Conservation (phyloP, 805 yeast species). For the Lipomyces sp. region DNA sequence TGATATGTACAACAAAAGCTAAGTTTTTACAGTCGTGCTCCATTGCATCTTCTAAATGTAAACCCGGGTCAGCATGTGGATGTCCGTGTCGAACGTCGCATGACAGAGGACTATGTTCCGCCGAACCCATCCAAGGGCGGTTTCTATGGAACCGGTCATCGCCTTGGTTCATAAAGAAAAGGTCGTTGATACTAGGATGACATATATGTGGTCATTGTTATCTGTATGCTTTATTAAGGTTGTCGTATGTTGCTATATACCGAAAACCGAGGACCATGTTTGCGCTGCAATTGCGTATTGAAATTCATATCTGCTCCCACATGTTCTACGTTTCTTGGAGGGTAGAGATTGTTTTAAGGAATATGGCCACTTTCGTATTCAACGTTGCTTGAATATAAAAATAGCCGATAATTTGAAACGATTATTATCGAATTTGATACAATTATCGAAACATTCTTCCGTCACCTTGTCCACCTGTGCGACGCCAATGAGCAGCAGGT, state of each 20-base stretch:
- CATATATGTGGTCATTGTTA: neutral
- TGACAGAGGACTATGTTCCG: constrained; percentile 80
- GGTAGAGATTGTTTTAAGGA: neutral
- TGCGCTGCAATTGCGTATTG: neutral
- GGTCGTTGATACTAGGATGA: neutral
- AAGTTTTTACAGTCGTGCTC: constrained; percentile 63
- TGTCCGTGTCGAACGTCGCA: constrained; percentile 77
- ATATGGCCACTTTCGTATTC: no score
- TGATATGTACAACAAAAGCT: neutral
- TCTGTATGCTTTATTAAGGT: neutral
- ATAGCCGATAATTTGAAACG: neutral
- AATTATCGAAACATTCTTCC: constrained; percentile 68
- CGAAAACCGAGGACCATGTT: neutral
- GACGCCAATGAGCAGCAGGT: constrained; percentile 68
- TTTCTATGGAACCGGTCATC: constrained; percentile 76
- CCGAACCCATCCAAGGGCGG: constrained; percentile 66
- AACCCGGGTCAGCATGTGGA: constrained; percentile 92
- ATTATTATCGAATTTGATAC: neutral
- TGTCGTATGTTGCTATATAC: neutral
- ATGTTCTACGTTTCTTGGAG: neutral
- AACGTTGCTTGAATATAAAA: neutral
- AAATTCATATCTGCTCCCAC: neutral
- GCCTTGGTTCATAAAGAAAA: constrained; percentile 67
- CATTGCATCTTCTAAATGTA: constrained; percentile 78
- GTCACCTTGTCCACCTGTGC: constrained; percentile 72